Percentiles rank a stretch among this genome's conserved stretches.
phyloP scores from a whole-genome alignment of 2,329 filamentous ascomycete genomes.

The Aspergillus niger region DNA sequence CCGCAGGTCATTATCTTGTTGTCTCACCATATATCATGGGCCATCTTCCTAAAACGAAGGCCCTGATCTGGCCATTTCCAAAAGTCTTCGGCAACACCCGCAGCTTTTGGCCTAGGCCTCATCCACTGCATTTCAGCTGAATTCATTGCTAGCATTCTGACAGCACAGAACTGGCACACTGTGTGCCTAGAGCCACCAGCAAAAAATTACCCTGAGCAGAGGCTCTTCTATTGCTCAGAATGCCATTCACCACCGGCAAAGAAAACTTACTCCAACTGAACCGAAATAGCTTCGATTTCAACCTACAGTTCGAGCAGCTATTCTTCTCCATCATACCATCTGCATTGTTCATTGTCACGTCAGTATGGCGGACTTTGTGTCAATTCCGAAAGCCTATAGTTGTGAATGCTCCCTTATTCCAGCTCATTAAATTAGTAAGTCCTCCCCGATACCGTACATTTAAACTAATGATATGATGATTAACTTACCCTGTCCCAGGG shows the following conservation, averaged over 20 bases:
- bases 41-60: no score
- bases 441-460: neutral
- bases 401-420: conserved; percentile 32
- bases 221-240: neutral
- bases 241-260: neutral
- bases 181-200: no score
- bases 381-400: conserved; percentile 33
- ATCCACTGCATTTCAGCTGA: no score
- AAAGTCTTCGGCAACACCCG: no score
- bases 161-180: no score
- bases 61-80: no score
- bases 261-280: conserved; percentile 11
- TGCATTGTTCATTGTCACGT: conserved; percentile 15
- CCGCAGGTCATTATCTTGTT: no score
- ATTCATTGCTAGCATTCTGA: no score
- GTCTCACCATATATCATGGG: no score
- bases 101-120: no score
- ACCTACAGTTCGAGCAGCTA: conserved; percentile 16
- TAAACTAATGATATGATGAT: no score
- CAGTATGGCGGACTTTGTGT: conserved; percentile 32
- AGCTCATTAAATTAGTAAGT: conserved; percentile 31
- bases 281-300: conserved; percentile 17
- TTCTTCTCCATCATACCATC: conserved; percentile 21
- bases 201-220: no score
- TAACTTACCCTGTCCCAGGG: neutral